phyloP scores from a whole-genome alignment of 768 basidiomycete species.

The Rubroboletus satanas region DNA sequence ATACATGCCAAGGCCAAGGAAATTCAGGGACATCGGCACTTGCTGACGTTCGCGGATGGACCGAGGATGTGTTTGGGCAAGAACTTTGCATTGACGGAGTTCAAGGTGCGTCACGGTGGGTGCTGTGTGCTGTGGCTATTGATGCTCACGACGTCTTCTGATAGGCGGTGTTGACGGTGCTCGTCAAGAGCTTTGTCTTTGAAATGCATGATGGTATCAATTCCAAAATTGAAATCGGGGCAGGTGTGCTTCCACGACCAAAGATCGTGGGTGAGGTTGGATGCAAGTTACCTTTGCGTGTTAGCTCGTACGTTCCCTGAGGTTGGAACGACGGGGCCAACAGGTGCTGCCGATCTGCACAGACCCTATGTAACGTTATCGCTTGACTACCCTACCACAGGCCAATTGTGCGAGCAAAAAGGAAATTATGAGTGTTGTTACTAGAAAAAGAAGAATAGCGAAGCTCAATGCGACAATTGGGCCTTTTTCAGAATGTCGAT shows the following conservation, averaged over 20 bases:
- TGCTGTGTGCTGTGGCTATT: too few relatives aligned
- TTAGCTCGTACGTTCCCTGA: background rate
- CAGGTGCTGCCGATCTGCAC: too few relatives aligned
- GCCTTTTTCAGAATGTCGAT: too few relatives aligned
- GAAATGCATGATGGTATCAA: background rate
- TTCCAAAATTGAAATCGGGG: background rate
- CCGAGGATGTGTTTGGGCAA: slow-evolving; percentile 48
- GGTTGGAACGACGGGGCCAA: too few relatives aligned
- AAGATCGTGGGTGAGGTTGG: background rate
- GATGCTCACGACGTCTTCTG: background rate
- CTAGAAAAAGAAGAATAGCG: too few relatives aligned
- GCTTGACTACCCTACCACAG: too few relatives aligned
- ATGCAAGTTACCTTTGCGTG: background rate
- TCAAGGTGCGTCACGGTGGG: slow-evolving; percentile 26
- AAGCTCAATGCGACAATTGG: too few relatives aligned
- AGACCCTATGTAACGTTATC: too few relatives aligned
- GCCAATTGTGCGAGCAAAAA: too few relatives aligned
- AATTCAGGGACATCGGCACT: slow-evolving; percentile 46
- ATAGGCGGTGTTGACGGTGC: background rate
- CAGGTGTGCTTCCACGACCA: background rate
- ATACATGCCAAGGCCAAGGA: slow-evolving; percentile 32
- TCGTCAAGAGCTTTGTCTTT: background rate
- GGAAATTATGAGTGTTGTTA: too few relatives aligned
- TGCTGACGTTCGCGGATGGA: slow-evolving; percentile 50
- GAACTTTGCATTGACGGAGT: slow-evolving; percentile 40